A percentile compares a stretch with the other conserved stretches of the same genome.
Evolutionary conservation across 1,139 yeast species (phyloP).

Genomic region (Candida sojae): DNA sequence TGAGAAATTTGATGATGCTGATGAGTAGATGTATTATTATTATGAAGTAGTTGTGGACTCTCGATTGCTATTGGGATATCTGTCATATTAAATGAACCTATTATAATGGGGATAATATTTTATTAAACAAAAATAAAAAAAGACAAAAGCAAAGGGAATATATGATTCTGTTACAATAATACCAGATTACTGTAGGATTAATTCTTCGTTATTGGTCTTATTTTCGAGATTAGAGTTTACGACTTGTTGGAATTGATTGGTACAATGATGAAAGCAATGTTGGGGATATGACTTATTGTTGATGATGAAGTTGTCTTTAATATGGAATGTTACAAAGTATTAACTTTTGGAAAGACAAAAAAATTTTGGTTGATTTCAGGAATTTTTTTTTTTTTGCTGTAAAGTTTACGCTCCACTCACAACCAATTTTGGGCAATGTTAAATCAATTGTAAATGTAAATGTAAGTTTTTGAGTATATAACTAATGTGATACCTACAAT

Average conservation of each 20-base stretch:
- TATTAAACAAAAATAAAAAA: background rate
- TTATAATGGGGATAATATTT: background rate
- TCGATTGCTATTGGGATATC: slow-evolving; percentile 12
- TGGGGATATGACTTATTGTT: background rate
- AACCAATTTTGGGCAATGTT: no score
- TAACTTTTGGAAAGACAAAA: background rate
- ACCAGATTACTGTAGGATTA: slow-evolving; percentile 9
- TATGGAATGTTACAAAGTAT: background rate
- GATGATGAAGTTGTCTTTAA: background rate
- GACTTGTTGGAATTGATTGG: no score
- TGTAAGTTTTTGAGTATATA: no score
- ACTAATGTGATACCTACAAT: no score
- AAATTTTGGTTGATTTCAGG: background rate
- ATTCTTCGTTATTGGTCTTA: no score
- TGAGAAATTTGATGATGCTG: background rate
- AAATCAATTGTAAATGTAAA: no score
- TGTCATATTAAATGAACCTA: slow-evolving; percentile 7
- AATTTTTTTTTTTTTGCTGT: background rate
- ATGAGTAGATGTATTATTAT: slow-evolving; percentile 2
- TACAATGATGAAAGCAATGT: background rate
- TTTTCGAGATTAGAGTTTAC: no score
- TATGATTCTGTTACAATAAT: slow-evolving; percentile 3
- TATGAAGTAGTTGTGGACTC: slow-evolving; percentile 5
- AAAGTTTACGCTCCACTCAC: no score
- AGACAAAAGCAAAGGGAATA: background rate